Base-by-base conservation (phyloP, 331 rosid species). In the Arachis monticola region DNA sequence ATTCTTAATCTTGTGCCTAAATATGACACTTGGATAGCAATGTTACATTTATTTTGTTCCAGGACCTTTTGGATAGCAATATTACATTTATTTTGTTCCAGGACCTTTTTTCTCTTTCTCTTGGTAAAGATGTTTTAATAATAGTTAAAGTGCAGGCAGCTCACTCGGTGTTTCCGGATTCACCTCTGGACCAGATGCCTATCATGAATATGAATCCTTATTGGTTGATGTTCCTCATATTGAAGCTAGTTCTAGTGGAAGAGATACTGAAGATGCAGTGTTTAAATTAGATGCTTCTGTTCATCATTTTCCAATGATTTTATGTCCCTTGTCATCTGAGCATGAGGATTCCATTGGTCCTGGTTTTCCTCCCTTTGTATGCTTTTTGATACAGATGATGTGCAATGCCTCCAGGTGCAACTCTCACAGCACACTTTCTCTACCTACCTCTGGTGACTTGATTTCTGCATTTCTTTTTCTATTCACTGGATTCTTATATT, bases 171-270 rank as follows among this genome's bases (percentile, higher is more conserved):
- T 93, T 79, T 86, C 93, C 96, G 61, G 97, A 91, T 84, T 93
- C 95, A 60, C 98, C 97, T 73, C 82, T 93, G 97, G 98, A 73
- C 91, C 98, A 61, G 97, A 91, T 87, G 98, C 97, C 67, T 93
- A 82, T 85, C 87, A 67, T 83, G 97, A 93, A 81, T 93, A 93
- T 60, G 97, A 91, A 82, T 88, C 96, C 69, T 89, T 93, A 73
- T 89, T 93, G 61, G 75, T 88, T 83, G 88, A 80, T 55, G 76
- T 67, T 72, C 53, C 79, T 75, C 84, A 56, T 60, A 77, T 62
- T 48, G 82, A 88, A 78, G 79, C 88, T 68, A 85, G 87, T 86
- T 71, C 90, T 81, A 89, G 82, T 70, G 88, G 86, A 74, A 92
- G 88, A 69, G 79, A 71, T 74, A 41, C 22, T 60, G 89, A 87